Evolutionary conservation across 352 stramenopile species (phyloP).

Genomic region (Phytophthora parvispora): DNA sequence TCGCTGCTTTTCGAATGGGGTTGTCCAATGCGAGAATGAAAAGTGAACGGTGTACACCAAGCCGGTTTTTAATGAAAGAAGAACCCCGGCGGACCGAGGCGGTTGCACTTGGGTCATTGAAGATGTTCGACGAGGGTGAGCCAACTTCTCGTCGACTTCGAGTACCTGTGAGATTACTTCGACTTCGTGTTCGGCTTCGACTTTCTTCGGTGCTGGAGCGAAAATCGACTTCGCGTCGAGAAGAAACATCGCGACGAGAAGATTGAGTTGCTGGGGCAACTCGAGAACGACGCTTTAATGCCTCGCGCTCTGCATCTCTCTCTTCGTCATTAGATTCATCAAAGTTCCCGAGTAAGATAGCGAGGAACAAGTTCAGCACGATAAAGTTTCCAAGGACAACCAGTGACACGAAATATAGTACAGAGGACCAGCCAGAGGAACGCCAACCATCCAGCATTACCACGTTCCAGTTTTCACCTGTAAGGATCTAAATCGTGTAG

Average conservation of each 20-base stretch:
- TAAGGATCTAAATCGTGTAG: conserved; percentile 79
- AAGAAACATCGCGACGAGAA: conserved; percentile 11
- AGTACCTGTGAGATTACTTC: conserved; percentile 9
- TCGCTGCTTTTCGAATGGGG: conserved; percentile 55
- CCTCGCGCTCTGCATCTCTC: conserved; percentile 45
- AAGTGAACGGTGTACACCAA: conserved; percentile 47
- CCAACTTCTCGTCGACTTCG: conserved; percentile 33
- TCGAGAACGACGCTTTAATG: conserved; percentile 42
- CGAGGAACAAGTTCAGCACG: conserved; percentile 94
- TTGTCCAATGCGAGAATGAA: conserved; percentile 60
- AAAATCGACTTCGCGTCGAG: conserved; percentile 18
- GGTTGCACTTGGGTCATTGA: conserved; percentile 31
- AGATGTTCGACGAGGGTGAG: conserved; percentile 32
- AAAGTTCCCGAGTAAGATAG: conserved; percentile 93
- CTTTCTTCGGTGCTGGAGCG: conserved; percentile 19
- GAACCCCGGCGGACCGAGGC: conserved; percentile 1
- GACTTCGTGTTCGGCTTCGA: conserved; percentile 18
- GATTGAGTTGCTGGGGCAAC: conserved; percentile 31
- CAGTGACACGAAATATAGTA: conserved; percentile 87
- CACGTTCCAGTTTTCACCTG: conserved; percentile 94
- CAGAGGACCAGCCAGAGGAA: conserved; percentile 60
- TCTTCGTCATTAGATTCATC: conserved; percentile 74
- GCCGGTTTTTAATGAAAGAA: conserved; percentile 14
- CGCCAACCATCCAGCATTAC: conserved; percentile 93
- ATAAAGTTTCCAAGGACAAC: conserved; percentile 93